Evolutionary conservation across 345 rosid species (phyloP).

Genomic region (Mangifera indica): DNA sequence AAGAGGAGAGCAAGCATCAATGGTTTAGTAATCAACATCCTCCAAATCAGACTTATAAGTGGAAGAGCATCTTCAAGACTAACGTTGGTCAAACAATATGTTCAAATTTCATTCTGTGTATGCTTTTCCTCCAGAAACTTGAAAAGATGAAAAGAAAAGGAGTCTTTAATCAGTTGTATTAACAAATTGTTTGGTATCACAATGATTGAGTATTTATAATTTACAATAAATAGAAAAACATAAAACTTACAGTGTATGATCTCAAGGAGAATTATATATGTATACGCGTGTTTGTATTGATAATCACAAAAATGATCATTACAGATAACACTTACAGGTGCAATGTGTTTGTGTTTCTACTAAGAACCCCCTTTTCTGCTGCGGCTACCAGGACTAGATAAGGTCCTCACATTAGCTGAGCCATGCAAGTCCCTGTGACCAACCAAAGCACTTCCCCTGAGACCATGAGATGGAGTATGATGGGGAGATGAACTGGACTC

Average conservation of each 20-base stretch:
- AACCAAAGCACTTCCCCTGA: conserved; percentile 27
- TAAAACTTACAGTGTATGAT: background rate
- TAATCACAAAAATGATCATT: background rate
- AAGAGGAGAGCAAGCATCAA: background rate
- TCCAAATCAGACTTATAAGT: background rate
- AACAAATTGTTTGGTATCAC: background rate
- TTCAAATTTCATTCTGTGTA: background rate
- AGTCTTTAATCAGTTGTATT: background rate
- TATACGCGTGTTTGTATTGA: background rate
- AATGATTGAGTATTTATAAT: background rate
- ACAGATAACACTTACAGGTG: conserved; percentile 27
- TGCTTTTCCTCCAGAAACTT: background rate
- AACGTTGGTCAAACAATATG: background rate
- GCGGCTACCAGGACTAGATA: conserved; percentile 47
- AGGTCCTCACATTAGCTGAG: conserved; percentile 37
- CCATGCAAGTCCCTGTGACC: conserved; percentile 37
- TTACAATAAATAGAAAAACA: background rate
- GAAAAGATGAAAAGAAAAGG: background rate
- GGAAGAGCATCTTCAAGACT: background rate
- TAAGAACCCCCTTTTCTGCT: conserved; percentile 48
- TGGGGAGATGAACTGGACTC: conserved; percentile 40
- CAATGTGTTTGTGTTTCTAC: conserved; percentile 2
- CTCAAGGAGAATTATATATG: background rate
- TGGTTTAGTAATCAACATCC: background rate
- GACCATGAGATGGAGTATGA: conserved; percentile 34